Percentiles rank a stretch among this genome's conserved stretches.
Evolutionary conservation across 768 basidiomycete genomes (phyloP).

Genomic region (Royoungia palumana): DNA sequence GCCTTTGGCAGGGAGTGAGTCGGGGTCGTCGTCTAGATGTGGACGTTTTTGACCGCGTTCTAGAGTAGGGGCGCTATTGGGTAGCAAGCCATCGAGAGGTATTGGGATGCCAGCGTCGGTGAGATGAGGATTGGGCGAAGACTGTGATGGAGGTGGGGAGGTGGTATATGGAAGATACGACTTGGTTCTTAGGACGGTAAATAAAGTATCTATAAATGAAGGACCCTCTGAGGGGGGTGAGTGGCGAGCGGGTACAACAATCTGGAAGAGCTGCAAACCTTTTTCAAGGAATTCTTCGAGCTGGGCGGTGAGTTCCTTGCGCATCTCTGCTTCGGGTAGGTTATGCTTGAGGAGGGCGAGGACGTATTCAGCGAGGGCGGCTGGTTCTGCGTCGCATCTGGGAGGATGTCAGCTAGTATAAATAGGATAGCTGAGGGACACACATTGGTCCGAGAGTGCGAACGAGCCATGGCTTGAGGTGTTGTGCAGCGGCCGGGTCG

Average conservation of each 20-base stretch:
- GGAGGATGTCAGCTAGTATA: background rate
- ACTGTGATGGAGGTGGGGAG: slow-evolving; percentile 35
- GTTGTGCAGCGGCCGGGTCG: slow-evolving; percentile 58
- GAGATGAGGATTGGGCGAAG: slow-evolving; percentile 34
- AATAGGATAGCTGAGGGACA: background rate
- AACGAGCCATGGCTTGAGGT: slow-evolving; percentile 87
- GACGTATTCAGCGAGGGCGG: slow-evolving; percentile 90
- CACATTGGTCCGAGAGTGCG: slow-evolving; percentile 90
- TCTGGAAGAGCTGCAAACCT: slow-evolving; percentile 45
- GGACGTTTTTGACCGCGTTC: slow-evolving; percentile 65
- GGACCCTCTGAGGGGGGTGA: slow-evolving; percentile 49
- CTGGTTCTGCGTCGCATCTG: slow-evolving; percentile 96
- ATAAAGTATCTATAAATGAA: slow-evolving; percentile 81
- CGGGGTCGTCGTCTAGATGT: slow-evolving; percentile 58
- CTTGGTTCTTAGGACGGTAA: slow-evolving; percentile 79
- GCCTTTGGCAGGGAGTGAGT: slow-evolving; percentile 64
- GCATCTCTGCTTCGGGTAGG: slow-evolving; percentile 77
- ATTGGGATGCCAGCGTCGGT: slow-evolving; percentile 74
- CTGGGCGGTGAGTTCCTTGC: slow-evolving; percentile 70
- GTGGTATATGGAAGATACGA: slow-evolving; percentile 77
- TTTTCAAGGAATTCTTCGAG: slow-evolving; percentile 93
- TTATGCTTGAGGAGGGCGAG: slow-evolving; percentile 91
- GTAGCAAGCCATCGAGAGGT: slow-evolving; percentile 63
- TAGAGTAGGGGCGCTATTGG: slow-evolving; percentile 43
- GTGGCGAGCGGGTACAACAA: slow-evolving; percentile 1